These are phyloP conservation scores for Isatis tinctoria DNA, from an alignment of 345 rosid genomes.

Conservation along the genomic window DNA sequence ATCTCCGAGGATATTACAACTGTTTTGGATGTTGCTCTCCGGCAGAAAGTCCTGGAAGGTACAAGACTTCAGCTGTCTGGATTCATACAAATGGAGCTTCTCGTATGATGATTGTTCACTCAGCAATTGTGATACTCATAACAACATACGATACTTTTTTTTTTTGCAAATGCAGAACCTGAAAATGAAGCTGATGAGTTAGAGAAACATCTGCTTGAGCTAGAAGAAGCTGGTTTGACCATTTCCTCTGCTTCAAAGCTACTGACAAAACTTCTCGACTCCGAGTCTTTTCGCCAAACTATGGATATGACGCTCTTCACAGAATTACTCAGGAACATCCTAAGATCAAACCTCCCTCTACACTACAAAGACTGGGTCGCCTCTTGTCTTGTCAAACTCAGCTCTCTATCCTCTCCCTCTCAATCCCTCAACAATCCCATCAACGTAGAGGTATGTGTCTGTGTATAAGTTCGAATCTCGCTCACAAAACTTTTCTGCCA, in stretches of 20 bases:
- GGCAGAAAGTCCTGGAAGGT: slow-evolving; percentile 59
- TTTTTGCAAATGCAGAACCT: slow-evolving; percentile 40
- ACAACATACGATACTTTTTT: not conserved
- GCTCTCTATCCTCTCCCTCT: slow-evolving; percentile 34
- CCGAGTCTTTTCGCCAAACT: slow-evolving; percentile 43
- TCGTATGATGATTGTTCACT: not conserved
- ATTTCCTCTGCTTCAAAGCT: slow-evolving; percentile 68
- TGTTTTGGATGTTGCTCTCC: slow-evolving; percentile 57
- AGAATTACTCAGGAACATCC: slow-evolving; percentile 28
- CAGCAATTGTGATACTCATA: not conserved
- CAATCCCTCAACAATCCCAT: slow-evolving; percentile 44
- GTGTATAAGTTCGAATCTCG: not conserved
- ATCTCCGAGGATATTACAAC: slow-evolving; percentile 48
- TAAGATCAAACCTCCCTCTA: slow-evolving; percentile 33
- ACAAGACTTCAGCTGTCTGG: not conserved
- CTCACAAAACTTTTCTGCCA: not conserved
- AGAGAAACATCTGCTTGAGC: slow-evolving; percentile 48
- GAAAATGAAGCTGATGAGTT: slow-evolving; percentile 51
- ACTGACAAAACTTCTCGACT: slow-evolving; percentile 68
- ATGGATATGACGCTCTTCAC: not conserved
- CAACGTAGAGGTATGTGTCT: slow-evolving; percentile 57
- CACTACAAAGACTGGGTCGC: slow-evolving; percentile 74
- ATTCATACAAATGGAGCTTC: not conserved
- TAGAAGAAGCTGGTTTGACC: slow-evolving; percentile 75
- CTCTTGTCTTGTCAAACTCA: slow-evolving; percentile 67